Evolutionary conservation across 2,329 filamentous ascomycete species (phyloP).

Genomic region (Ophiostoma pallidulum): DNA sequence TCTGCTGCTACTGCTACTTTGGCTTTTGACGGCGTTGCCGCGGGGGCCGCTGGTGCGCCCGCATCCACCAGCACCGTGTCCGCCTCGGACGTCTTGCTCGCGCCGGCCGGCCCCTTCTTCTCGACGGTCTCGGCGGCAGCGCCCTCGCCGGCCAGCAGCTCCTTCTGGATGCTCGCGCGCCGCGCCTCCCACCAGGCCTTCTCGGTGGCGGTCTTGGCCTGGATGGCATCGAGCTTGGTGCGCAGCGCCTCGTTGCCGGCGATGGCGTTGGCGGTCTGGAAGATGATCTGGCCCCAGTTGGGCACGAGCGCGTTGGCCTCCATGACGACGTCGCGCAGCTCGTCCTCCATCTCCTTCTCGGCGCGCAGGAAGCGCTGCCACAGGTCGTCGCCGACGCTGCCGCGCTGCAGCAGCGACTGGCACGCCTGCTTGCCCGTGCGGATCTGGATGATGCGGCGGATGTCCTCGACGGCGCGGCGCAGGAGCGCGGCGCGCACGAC

Average conservation of each 20-base stretch:
- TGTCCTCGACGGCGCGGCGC: slow-evolving; percentile 83
- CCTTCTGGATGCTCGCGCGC: slow-evolving; percentile 59
- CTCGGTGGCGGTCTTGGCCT: slow-evolving; percentile 61
- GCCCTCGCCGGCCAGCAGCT: slow-evolving; percentile 80
- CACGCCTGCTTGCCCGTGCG: slow-evolving; percentile 82
- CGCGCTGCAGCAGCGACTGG: slow-evolving; percentile 71
- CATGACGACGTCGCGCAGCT: slow-evolving; percentile 84
- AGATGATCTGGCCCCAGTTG: slow-evolving; percentile 89
- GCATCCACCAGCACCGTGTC: slow-evolving; percentile 70
- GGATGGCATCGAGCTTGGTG: slow-evolving; percentile 63
- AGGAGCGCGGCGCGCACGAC: slow-evolving; percentile 82
- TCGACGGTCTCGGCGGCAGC: too few species aligned
- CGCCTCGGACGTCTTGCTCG: slow-evolving; percentile 49
- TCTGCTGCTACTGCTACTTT: not conserved
- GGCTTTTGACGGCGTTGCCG: not conserved
- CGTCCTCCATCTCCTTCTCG: slow-evolving; percentile 96
- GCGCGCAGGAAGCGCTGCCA: slow-evolving; percentile 87
- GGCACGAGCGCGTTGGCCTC: slow-evolving; percentile 90
- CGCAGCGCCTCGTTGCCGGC: slow-evolving; percentile 73
- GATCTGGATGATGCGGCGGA: slow-evolving; percentile 82
- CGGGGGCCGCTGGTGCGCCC: slow-evolving; percentile 23
- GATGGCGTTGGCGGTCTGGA: slow-evolving; percentile 96
- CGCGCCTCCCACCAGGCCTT: slow-evolving; percentile 91
- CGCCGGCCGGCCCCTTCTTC: slow-evolving; percentile 8
- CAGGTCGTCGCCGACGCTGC: slow-evolving; percentile 90